Conservation (phyloP, 768 basidiomycete genomes). For the Lactarius tabidus region DNA sequence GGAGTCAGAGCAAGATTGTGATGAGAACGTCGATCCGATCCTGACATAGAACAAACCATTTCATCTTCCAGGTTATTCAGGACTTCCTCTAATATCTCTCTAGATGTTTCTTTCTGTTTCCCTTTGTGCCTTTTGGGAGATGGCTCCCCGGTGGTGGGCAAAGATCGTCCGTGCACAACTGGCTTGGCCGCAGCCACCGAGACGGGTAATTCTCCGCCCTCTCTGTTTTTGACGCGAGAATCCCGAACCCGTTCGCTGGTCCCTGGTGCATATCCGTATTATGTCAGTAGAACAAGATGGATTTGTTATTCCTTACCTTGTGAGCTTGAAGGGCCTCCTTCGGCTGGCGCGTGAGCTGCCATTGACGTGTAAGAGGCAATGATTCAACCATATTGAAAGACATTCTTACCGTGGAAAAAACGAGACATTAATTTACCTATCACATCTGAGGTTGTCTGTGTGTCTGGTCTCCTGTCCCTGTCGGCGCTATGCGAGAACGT, state of each 20-base stretch:
- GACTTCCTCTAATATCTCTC: slow-evolving; percentile 29
- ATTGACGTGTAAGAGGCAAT: neutral
- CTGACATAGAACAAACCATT: slow-evolving; percentile 65
- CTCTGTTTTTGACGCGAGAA: neutral
- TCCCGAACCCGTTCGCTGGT: neutral
- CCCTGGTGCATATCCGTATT: neutral
- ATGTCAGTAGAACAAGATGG: neutral
- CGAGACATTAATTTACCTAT: slow-evolving; percentile 7
- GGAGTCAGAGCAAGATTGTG: slow-evolving; percentile 4
- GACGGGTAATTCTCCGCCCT: neutral
- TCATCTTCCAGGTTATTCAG: slow-evolving; percentile 58
- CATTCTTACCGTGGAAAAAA: slow-evolving; percentile 14
- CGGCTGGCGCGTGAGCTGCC: neutral
- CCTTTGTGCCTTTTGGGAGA: slow-evolving; percentile 38
- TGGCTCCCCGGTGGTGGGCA: neutral
- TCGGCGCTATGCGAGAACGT: neutral
- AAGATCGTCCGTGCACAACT: slow-evolving; percentile 17
- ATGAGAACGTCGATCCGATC: slow-evolving; percentile 20
- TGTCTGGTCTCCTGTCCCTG: neutral
- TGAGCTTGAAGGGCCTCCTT: neutral
- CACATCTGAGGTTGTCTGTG: neutral
- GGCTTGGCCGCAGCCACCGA: slow-evolving; percentile 3
- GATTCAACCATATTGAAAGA: neutral
- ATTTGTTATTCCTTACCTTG: slow-evolving; percentile 4
- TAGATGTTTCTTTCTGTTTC: slow-evolving; percentile 37